These are phyloP conservation scores for Fomes fomentarius DNA, from an alignment of 1,284 basidiomycete genomes.

Conservation along the genomic window DNA sequence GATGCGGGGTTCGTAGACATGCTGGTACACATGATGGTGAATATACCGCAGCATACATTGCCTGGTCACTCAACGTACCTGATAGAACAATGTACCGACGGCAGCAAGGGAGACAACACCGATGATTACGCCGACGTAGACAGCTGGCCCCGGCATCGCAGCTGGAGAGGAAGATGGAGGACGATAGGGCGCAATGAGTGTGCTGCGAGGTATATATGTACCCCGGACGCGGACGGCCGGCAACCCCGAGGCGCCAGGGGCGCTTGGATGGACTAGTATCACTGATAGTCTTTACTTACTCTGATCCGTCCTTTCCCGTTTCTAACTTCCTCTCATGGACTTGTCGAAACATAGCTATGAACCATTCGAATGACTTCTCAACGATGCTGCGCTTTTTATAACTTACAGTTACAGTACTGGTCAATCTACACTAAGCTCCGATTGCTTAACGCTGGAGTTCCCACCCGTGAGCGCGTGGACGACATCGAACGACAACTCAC, in stretches of 20 bases:
- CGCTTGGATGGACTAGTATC: no score
- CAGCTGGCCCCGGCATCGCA: constrained; percentile 38
- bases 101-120: constrained; percentile 32
- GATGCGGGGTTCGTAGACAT: constrained; percentile 66
- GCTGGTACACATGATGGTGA: constrained; percentile 36
- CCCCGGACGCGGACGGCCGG: neutral
- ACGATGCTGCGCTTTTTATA: no score
- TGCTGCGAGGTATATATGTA: neutral
- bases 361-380: no score
- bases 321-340: no score
- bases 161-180: constrained; percentile 19
- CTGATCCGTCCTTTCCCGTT: no score
- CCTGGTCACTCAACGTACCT: constrained; percentile 27
- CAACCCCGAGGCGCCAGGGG: neutral
- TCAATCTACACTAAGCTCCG: no score
- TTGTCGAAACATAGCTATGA: no score
- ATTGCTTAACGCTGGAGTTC: no score
- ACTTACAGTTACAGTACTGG: no score
- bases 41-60: neutral
- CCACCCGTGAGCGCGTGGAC: no score
- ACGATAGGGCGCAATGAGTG: constrained; percentile 6
- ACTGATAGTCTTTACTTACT: no score
- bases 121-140: constrained; percentile 34
- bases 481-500: no score
- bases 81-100: constrained; percentile 34